Base-by-base conservation (phyloP, 345 rosid species). In the Draba incana region DNA sequence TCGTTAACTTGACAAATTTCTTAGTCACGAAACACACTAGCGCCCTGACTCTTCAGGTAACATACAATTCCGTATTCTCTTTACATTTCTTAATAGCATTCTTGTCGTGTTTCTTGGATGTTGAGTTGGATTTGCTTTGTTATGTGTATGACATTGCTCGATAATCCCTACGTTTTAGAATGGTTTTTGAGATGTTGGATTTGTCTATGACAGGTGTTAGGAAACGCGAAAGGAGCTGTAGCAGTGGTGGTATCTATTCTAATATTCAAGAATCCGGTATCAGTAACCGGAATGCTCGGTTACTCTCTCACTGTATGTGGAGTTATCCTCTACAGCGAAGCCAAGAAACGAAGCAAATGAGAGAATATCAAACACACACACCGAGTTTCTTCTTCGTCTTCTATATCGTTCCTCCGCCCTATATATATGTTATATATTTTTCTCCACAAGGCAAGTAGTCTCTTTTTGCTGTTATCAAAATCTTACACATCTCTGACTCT, bases 11-110 rank as follows among this genome's bases (percentile, higher is more conserved):
- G 89, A 89, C 98, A 79, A 95, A 95, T 75, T 95, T 95, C 74
- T 81, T 95, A 87, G 99, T 95, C 81, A 95, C 99, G 1, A 95
- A 95, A 70, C 99, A 95, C 82, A 95, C 98, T 57, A 92, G 99
- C 39, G 98, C 99, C 66, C 75, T 92, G 45, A 95, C 99, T 41
- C 86, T 95, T 31, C 99, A 95, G 99, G 99, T 95, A 84, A 50
- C 14, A 25, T 20, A 45, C 39, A 35, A 0, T 15, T 4, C 8
- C 56, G 37, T n/a, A 3, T 49, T 44, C 43, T 8, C 13, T 31
- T 31, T 23, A 58, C 33, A 49, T 46, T 25, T 27, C 12, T 27
- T 41, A 1, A 8, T 30, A 1, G 1, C 59, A 28, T 68, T 10
- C 48, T 37, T 52, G 6, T 52, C 56, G n/a, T 57, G 5, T 68